Evolutionary conservation across 2,329 filamentous ascomycete genomes (phyloP).

Genomic region (Colletotrichum tropicale): DNA sequence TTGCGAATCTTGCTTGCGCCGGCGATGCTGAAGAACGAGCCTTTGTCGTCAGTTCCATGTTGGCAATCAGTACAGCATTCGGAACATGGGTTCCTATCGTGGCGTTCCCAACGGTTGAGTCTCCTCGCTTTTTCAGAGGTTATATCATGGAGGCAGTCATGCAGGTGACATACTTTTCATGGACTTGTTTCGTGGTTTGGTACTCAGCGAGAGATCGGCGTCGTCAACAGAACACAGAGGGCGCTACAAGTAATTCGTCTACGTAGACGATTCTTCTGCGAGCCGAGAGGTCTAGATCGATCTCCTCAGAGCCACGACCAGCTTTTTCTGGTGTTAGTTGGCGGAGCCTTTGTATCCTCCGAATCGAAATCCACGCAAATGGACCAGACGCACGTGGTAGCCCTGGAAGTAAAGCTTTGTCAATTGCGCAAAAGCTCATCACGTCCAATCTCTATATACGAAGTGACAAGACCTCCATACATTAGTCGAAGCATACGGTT

Average conservation of each 20-base stretch:
- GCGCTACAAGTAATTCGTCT: neutral
- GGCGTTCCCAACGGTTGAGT: slow-evolving; percentile 31
- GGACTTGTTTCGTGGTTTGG: slow-evolving; percentile 13
- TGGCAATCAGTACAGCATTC: slow-evolving; percentile 39
- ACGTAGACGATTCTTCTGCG: neutral
- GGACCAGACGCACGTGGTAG: neutral
- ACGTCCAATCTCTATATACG: neutral
- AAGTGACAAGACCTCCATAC: neutral
- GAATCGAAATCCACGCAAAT: neutral
- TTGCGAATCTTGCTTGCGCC: slow-evolving; percentile 41
- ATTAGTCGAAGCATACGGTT: neutral
- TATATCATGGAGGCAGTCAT: slow-evolving; percentile 24
- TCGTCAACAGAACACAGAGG: neutral
- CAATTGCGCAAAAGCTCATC: neutral
- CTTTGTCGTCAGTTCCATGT: slow-evolving; percentile 45
- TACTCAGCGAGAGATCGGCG: neutral
- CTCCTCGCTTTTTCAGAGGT: slow-evolving; percentile 31
- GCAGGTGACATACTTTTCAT: slow-evolving; percentile 13
- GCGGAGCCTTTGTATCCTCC: neutral
- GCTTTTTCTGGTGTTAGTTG: neutral
- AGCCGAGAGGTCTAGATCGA: neutral
- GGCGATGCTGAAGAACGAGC: slow-evolving; percentile 44
- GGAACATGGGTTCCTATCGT: slow-evolving; percentile 38
- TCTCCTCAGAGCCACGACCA: too few relatives aligned
- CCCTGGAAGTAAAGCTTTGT: neutral